phyloP scores from a whole-genome alignment of 306 rosid genomes.

The Prunus kanzakura region DNA sequence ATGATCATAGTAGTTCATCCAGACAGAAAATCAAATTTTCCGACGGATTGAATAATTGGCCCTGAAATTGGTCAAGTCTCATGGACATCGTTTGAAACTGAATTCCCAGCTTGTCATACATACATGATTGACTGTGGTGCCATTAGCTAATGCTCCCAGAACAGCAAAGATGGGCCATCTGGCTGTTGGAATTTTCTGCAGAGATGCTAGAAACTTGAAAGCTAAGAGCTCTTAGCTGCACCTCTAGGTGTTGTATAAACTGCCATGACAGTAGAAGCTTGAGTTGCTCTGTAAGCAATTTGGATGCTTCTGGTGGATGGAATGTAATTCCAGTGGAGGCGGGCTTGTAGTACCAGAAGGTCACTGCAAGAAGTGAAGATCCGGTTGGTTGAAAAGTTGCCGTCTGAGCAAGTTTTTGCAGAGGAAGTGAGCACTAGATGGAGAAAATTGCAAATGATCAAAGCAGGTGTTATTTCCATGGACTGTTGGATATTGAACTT shows the following conservation, averaged over 20 bases:
- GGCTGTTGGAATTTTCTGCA: slow-evolving; percentile 13
- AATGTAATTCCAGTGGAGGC: slow-evolving; percentile 23
- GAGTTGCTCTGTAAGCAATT: slow-evolving; percentile 14
- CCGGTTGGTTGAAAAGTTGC: slow-evolving; percentile 2
- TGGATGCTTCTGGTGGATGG: slow-evolving; percentile 24
- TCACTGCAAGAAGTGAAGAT: slow-evolving; percentile 18
- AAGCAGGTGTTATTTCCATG: slow-evolving; percentile 4
- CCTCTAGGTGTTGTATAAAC: slow-evolving; percentile 20
- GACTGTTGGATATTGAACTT: background rate
- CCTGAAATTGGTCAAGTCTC: slow-evolving; percentile 16
- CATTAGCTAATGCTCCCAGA: slow-evolving; percentile 21
- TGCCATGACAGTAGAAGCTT: slow-evolving; percentile 11
- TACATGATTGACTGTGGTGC: slow-evolving; percentile 18
- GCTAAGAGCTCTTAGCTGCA: slow-evolving; percentile 24
- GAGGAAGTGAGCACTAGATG: background rate
- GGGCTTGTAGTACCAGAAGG: slow-evolving; percentile 18
- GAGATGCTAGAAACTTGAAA: slow-evolving; percentile 23
- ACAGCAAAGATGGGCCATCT: slow-evolving; percentile 26
- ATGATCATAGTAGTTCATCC: background rate
- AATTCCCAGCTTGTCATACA: slow-evolving; percentile 23
- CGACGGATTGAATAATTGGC: slow-evolving; percentile 21
- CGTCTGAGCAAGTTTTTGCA: slow-evolving; percentile 13
- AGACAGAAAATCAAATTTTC: slow-evolving; percentile 7
- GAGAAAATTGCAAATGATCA: background rate
- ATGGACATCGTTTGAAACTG: slow-evolving; percentile 13